Evolutionary conservation across 805 yeast genomes (phyloP), one percentile per base, ranked within the genome.

Genomic region (Scheffersomyces spartinae): DNA sequence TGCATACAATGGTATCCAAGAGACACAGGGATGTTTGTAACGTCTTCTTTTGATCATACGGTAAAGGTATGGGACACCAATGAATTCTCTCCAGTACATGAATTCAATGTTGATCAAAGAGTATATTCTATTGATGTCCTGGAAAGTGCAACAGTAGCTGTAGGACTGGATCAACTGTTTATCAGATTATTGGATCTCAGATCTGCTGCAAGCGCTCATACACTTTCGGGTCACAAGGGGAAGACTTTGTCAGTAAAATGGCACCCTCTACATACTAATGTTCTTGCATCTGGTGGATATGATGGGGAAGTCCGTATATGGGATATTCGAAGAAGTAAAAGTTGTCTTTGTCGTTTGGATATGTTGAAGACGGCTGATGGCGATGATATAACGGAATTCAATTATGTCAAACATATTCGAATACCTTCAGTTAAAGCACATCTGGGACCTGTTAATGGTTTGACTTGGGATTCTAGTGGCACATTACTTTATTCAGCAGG

Each of bases 1-100:
- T 52, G 69, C 9, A 57, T 82, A 1, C 60, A 65, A 39, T 86
- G 96, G 96, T 88, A 95, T 88, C 85, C 91, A 0, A 55, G 57
- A 23, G 96, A 86, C 48, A 71, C 75, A 17, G 95, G 95, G 1
- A 64, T 86, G 74, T 85, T 84, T 53, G 62, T 84, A 11, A 68
- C 84, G 3, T 72, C 84, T 1, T 82, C 95, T 0, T 83, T 74
- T 46, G 96, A 86, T 47, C 71, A 68, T 30, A 67, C 72, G 0
- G 68, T 85, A 13, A 79, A 75, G 34, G 61, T 84, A 1, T 86
- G 94, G 93, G 95, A 84, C 43, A 66, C 95, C 0, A 65, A 65
- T 28, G 53, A 64, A 10, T 51, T 85, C 35, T 58, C 61, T n/a
- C 69, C 71, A 11, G 94, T 72, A 0, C 82, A 80, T 38, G 49